Evolutionary conservation across 768 basidiomycete genomes (phyloP).

Genomic region (Mycena albidolilacea): DNA sequence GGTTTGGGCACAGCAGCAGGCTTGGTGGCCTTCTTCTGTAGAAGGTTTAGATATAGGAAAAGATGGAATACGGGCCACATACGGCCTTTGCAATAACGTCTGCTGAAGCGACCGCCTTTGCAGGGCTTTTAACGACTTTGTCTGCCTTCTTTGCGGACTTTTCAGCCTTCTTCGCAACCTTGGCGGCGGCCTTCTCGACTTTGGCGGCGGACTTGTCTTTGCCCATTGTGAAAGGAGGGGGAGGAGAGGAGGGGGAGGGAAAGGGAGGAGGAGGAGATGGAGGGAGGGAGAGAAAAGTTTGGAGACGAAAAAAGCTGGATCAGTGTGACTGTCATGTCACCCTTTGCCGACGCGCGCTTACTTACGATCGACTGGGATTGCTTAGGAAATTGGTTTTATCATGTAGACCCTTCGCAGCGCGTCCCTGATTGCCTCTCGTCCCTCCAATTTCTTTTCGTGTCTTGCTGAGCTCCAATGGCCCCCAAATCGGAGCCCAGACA

Average conservation of each 20-base stretch:
- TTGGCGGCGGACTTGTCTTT: conserved; percentile 51
- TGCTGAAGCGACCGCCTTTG: conserved; percentile 38
- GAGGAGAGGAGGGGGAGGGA: conserved; percentile 7
- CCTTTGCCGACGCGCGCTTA: too few species aligned
- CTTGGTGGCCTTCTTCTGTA: conserved; percentile 37
- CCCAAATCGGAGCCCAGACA: too few species aligned
- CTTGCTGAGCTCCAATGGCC: too few species aligned
- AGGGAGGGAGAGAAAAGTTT: not conserved
- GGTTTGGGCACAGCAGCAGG: conserved; percentile 30
- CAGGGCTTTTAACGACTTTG: conserved; percentile 51
- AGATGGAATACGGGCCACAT: conserved; percentile 16
- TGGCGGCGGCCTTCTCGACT: conserved; percentile 36
- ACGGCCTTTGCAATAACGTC: conserved; percentile 45
- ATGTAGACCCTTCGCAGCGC: too few species aligned
- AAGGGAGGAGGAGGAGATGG: conserved; percentile 21
- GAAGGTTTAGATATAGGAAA: conserved; percentile 5
- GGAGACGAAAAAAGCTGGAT: too few species aligned
- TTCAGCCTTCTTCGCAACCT: conserved; percentile 57
- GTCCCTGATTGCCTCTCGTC: too few species aligned
- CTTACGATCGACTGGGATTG: too few species aligned
- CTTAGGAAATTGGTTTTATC: too few species aligned
- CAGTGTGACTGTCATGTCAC: too few species aligned
- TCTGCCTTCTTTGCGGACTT: conserved; percentile 48
- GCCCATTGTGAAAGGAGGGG: conserved; percentile 53
- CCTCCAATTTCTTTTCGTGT: too few species aligned